Conservation (phyloP, 176 grass and related monocot species). For the Cocos nucifera region DNA sequence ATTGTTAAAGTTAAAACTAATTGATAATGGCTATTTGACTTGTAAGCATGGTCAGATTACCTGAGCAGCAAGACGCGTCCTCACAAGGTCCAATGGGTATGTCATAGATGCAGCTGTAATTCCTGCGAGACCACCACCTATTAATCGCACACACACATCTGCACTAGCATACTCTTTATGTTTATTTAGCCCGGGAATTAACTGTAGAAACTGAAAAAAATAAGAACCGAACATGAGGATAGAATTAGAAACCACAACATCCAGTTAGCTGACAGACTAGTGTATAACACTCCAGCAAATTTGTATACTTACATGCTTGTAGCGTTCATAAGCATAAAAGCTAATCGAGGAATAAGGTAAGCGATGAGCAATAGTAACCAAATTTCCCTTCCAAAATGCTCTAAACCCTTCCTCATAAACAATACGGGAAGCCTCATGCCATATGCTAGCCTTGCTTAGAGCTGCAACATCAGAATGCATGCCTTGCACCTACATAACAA, state of each 20-base stretch:
- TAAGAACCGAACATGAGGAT: background rate
- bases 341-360: constrained; percentile 92
- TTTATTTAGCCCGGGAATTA: constrained; percentile 54
- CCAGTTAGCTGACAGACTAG: too few relatives aligned
- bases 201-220: constrained; percentile 56
- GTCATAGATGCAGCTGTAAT: constrained; percentile 87
- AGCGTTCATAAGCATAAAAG: constrained; percentile 84
- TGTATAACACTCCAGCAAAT: background rate
- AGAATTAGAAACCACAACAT: too few relatives aligned
- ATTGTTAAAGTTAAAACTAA: too few relatives aligned
- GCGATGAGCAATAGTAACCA: constrained; percentile 87
- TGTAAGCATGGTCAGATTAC: constrained; percentile 24
- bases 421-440: constrained; percentile 70
- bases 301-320: constrained; percentile 56
- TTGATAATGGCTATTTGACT: too few relatives aligned
- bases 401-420: constrained; percentile 73
- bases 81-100: constrained; percentile 86
- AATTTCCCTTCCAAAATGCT: constrained; percentile 96
- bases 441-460: constrained; percentile 56
- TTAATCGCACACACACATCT: constrained; percentile 65
- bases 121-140: constrained; percentile 82
- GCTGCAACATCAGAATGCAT: constrained; percentile 86
- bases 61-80: constrained; percentile 88
- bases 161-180: constrained; percentile 47
- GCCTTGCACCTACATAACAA: constrained; percentile 70